A percentile compares a stretch with the other conserved stretches of the same genome.
These are phyloP conservation scores for Xylaria cubensis DNA, from an alignment of 495 filamentous ascomycete species.

Conservation along the genomic window DNA sequence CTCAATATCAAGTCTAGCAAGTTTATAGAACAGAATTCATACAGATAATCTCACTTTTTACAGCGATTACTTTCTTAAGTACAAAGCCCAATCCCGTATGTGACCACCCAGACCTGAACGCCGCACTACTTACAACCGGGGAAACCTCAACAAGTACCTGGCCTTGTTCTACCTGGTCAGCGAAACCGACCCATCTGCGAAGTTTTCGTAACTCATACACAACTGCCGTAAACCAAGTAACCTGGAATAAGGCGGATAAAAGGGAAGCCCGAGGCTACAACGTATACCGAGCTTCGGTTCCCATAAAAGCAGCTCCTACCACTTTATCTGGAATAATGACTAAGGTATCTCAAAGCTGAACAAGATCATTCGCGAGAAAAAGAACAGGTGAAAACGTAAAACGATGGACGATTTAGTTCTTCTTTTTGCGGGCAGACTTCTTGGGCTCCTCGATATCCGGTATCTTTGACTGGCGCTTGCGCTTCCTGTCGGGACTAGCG, in stretches of 20 bases:
- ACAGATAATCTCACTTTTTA: conserved; percentile 8
- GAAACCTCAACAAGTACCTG: conserved; percentile 2
- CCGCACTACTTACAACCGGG: conserved; percentile 21
- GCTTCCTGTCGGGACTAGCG: conserved; percentile 68
- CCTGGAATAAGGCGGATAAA: neutral
- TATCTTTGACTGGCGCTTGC: conserved; percentile 62
- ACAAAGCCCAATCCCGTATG: conserved; percentile 20
- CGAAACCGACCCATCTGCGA: conserved; percentile 17
- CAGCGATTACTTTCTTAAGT: conserved; percentile 23
- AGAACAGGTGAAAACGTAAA: neutral
- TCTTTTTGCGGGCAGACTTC: conserved; percentile 62
- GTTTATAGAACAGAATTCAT: neutral
- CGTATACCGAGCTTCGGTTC: neutral
- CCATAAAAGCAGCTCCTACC: conserved; percentile 3
- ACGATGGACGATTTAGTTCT: conserved; percentile 17
- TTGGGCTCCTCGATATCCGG: conserved; percentile 57
- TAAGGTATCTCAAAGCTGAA: conserved; percentile 14
- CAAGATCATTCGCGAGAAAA: conserved; percentile 2
- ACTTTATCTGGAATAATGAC: conserved; percentile 12
- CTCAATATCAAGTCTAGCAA: neutral
- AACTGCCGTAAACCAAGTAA: conserved; percentile 9
- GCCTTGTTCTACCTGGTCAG: conserved; percentile 15
- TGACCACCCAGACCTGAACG: conserved; percentile 29
- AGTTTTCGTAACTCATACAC: conserved; percentile 31
- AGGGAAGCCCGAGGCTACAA: neutral